Percentiles rank a stretch among this genome's conserved stretches.
Evolutionary conservation across 805 yeast genomes (phyloP).

Genomic region (Schizosaccharomyces japonicus): DNA sequence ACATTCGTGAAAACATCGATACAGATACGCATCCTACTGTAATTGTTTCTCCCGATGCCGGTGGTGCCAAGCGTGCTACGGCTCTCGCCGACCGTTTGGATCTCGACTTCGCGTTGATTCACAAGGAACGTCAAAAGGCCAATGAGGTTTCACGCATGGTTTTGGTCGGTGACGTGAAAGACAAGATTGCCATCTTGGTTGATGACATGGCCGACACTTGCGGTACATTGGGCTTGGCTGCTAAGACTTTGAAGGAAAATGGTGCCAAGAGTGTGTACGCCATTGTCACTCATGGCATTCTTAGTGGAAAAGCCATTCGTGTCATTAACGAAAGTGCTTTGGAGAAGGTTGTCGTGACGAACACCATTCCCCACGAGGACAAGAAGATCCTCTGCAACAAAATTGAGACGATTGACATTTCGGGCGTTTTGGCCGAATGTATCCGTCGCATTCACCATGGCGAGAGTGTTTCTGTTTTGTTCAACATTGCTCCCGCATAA

Average conservation of each 20-base stretch:
- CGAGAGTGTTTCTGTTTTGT: conserved; percentile 73
- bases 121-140: conserved; percentile 85
- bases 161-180: conserved; percentile 76
- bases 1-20: conserved; percentile 43
- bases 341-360: conserved; percentile 64
- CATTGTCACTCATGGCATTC: conserved; percentile 85
- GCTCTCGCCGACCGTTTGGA: conserved; percentile 79
- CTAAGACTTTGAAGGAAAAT: conserved; percentile 56
- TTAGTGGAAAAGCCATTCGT: conserved; percentile 61
- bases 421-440: conserved; percentile 69
- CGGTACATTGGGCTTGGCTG: conserved; percentile 88
- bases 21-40: conserved; percentile 28
- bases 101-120: conserved; percentile 81
- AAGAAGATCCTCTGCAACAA: conserved; percentile 36
- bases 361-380: conserved; percentile 66
- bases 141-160: conserved; percentile 91
- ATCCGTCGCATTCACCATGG: conserved; percentile 89
- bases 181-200: conserved; percentile 60
- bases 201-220: conserved; percentile 99
- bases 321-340: conserved; percentile 46
- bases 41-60: conserved; percentile 92
- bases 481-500: conserved; percentile 37
- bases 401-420: conserved; percentile 60
- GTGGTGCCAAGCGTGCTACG: conserved; percentile 95
- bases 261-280: conserved; percentile 76